Evolutionary conservation across 2,329 filamentous ascomycete genomes (phyloP), one percentile per base, ranked within the genome.

Genomic region (Colletotrichum theobromicola): DNA sequence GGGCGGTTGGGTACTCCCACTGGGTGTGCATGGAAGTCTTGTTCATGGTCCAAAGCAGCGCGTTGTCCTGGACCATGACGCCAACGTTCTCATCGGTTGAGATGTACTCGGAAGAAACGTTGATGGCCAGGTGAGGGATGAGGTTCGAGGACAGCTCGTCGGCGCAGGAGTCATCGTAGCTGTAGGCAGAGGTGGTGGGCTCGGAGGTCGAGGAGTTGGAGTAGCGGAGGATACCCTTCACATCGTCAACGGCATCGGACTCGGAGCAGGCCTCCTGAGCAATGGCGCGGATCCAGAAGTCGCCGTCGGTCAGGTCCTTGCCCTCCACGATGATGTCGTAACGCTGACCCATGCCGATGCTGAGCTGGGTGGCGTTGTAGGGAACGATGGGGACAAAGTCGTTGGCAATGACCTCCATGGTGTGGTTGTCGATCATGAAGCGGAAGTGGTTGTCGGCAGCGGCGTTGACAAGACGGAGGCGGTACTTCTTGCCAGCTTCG

Each of bases 301-400:
- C 83, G 4, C 82, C 83, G 72, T 34, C 50, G 74, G 74, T 16
- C 80, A 82, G 16, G n/a, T 61, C 67, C 13, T 61, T 32, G 15
- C 12, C 24, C 55, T 62, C 24, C 9, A 50, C 35, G 21, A 63
- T 55, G 35, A 60, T 64, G 13, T 32, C 13, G 24, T 30, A 35
- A 9, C 80, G 30, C 87, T 84, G 60, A 66, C 86, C 90, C 67
- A 90, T 86, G 30, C 82, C 85, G 13, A 92, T 83, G 28, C 83
- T 87, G n/a, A 92, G 81, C n/a, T 86, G 67, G 0, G 85, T 83
- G 1, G 90, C 87, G 1, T 82, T 81, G 74, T 88, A 93, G 0
- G 91, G 91, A 28, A 84, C 78, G 28, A 93, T 85, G 3, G 91
- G 89, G 0, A 93, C 89, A 5, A 93, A 82, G 74, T 92, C 92